Base-by-base conservation (phyloP, 352 stramenopile genomes). In the Globisporangium ultimum region DNA sequence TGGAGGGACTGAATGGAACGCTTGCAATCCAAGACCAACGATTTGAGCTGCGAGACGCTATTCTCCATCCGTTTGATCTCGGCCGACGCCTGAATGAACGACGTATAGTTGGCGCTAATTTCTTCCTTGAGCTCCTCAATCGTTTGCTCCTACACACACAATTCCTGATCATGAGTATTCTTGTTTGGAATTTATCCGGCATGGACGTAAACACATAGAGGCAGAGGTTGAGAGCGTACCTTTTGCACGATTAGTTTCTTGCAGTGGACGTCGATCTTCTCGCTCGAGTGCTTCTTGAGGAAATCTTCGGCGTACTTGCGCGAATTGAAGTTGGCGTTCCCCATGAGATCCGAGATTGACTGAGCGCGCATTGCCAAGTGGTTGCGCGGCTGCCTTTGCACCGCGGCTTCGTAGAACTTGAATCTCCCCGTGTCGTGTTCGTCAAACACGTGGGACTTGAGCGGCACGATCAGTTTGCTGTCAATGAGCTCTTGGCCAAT, bases 11-110 rank as follows among this genome's bases (percentile, higher is more conserved):
- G 52, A 46, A 94, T 77, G 17, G 80, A 89, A 13, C 83, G 70
- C 59, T 87, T 89, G 64, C 82, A 90, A 34, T 94, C 80, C 21
- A 91, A 21, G 7, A 94, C 76, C 21, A 91, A 66, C 13, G 76
- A 62, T 60, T 92, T 91, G 43, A 94, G 69, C 55, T 91, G 77
- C 45, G 80, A 91, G 8, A 94, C 81, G 51, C 81, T 91, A 59
- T 91, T 92, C 46, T 94, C 84, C 79, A 94, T 92, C 8, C 66
- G 84, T 60, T 90, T 89, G 49, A 90, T 92, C 63, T 94, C 82
- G 3, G 71, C 63, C 9, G 80, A 77, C 10, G 82, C 80, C 5
- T 67, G 70, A 28, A 94, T 90, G 58, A 94, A 94, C 11, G 84
- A 87, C 15, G 73, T 81, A 66, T 94, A 92, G 60, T 89, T 92